Evolutionary conservation across 2,329 filamentous ascomycete species (phyloP), one percentile per base, ranked within the genome.

Genomic region (Eurotiales sp.): DNA sequence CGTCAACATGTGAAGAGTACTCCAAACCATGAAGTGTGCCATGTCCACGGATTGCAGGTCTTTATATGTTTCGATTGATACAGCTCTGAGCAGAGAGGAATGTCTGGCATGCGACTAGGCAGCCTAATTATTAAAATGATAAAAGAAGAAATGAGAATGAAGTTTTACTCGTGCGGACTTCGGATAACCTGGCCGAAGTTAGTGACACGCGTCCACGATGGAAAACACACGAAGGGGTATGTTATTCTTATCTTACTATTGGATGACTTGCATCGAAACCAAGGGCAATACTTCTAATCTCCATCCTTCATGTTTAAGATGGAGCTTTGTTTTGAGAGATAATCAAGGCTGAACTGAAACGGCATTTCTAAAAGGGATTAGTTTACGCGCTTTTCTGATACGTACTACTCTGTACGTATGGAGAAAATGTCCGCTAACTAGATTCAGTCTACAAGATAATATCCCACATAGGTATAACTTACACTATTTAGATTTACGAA

Each of bases 381-480:
- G 43, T 46, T 46, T 46, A 46, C 43, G 43, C 27, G 21, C 29
- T 34, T 34, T 46, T 6, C 15, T 36, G n/a, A 30, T 46, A 45
- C 29, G 12, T 21, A 46, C 43, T 34, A 17, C 14, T 19, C 22
- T 23, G 29, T 36, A 22, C 30, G 17, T 21, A 34, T 12, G 17
- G 17, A 22, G 43, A 36, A 34, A 23, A 34, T 21, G 8, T 14
- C 15, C 27, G 12, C 27, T 46, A 46, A 19, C 15, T 19, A 46
- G 3, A 19, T 46, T 3, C 17, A 32, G 17, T 36, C 29, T 46
- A 6, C 27, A 36, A 10, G 27, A 34, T 32, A 22, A 17, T 23
- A 32, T 46, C 43, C 21, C 17, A 36, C 36, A 17, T 46, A 25
- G 43, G 43, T 34, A 36, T 46, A 36, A 25, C 29, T 12, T 46